Evolutionary conservation across 2,329 filamentous ascomycete species (phyloP), one percentile per base, ranked within the genome.

Genomic region (Chaetomiaceae sp.): DNA sequence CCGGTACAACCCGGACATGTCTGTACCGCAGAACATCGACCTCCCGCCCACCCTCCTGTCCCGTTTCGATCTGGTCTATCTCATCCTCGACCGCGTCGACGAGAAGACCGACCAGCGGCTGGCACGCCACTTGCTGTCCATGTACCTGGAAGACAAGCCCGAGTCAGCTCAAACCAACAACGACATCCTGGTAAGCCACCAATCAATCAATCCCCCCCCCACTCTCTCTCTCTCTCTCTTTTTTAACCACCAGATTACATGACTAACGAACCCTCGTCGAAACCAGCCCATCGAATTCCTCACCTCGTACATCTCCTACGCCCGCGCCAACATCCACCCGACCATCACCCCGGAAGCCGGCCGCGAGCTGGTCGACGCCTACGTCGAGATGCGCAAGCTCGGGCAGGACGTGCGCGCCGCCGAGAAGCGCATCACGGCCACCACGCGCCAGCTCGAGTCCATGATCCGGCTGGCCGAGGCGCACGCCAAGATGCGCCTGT

Each of bases 401-500:
- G 94, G 94, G 42, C 86, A 90, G 62, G 87, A 91, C 63, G 86
- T 92, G 32, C 89, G 92, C 44, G 81, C 90, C 2, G 82, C 89
- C 3, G 95, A 99, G 71, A 92, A 95, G 70, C 89, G 94, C 61
- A 99, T 99, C 73, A 99, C 94, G 0, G 94, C 94, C 36, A 99
- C 94, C 3, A 99, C 95, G 0, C 84, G 94, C 67, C 94, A 99
- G 72, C 79, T 99, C 5, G 95, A 99, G 73, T 94, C 87, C 41
- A 99, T 99, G 95, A 97, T 99, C 67, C 92, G 94, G 57, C 86
- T 99, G 3, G 76, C 91, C 1, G 94, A 99, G 75, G 94, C 91
- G 0, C 95, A 99, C 71, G 95, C 94, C 45, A 96, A 96, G 71
- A 99, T 99, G 95, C 87, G 94, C 4, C 81, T 99, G 5, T 82